phyloP scores from a whole-genome alignment of 1,284 basidiomycete genomes.

The Tylopilus orsonianus region DNA sequence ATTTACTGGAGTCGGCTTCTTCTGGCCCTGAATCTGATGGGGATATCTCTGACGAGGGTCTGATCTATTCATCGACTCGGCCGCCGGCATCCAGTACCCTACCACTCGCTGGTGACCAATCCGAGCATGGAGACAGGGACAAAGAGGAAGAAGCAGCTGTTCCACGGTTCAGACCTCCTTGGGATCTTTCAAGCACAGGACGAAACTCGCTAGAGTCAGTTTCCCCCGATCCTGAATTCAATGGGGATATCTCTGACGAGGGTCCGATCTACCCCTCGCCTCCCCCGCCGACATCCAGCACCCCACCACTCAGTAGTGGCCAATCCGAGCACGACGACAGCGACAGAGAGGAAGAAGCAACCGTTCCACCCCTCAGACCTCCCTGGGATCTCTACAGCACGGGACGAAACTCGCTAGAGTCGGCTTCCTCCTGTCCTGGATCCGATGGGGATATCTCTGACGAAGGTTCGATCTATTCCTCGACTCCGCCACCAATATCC shows the following conservation, averaged over 20 bases:
- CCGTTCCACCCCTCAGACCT: background rate
- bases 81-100: too few relatives aligned
- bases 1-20: background rate
- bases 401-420: conserved; percentile 3
- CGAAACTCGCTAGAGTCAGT: too few relatives aligned
- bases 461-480: conserved; percentile 11
- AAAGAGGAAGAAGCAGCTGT: too few relatives aligned
- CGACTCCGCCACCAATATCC: conserved; percentile 6
- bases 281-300: too few relatives aligned
- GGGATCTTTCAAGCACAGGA: background rate
- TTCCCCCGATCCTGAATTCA: background rate
- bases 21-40: background rate
- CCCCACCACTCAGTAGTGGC: too few relatives aligned
- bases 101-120: background rate
- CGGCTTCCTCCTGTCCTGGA: background rate
- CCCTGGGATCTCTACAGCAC: background rate
- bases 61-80: too few relatives aligned
- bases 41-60: background rate
- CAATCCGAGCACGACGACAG: background rate
- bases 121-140: background rate
- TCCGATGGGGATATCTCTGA: conserved; percentile 2
- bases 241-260: background rate
- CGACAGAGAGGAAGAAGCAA: background rate
- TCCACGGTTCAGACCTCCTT: too few relatives aligned
- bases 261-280: too few relatives aligned